Evolutionary conservation across 2,329 filamentous ascomycete species (phyloP).

Genomic region (Chrysosphaeria jannelii): DNA sequence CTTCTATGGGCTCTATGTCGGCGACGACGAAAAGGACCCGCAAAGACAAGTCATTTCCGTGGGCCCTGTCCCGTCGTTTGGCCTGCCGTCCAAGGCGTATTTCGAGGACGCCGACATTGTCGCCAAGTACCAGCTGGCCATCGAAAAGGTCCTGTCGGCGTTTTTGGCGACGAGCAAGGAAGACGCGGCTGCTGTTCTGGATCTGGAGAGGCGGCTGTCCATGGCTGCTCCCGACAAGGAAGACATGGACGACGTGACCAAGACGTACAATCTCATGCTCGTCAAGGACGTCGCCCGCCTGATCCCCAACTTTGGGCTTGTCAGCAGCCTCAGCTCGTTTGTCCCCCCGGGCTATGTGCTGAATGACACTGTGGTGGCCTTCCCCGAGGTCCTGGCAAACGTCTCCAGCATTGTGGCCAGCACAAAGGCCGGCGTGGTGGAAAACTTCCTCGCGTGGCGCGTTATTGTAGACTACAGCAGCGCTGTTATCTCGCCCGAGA

Average conservation of each 20-base stretch:
- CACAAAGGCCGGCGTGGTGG: slow-evolving; percentile 22
- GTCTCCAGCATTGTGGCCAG: slow-evolving; percentile 22
- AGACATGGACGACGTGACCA: slow-evolving; percentile 7
- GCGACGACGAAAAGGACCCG: slow-evolving; percentile 15
- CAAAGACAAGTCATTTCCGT: slow-evolving; percentile 9
- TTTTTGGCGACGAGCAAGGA: slow-evolving; percentile 7
- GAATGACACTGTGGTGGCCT: slow-evolving; percentile 24
- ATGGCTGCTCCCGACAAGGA: slow-evolving; percentile 2
- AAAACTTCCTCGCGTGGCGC: slow-evolving; percentile 35
- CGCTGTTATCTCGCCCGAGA: slow-evolving; percentile 24
- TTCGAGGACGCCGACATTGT: slow-evolving; percentile 24
- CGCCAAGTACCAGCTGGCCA: slow-evolving; percentile 16
- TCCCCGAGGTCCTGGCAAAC: slow-evolving; percentile 27
- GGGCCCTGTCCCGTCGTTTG: slow-evolving; percentile 18
- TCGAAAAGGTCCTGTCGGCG: slow-evolving; percentile 11
- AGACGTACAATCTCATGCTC: slow-evolving; percentile 34
- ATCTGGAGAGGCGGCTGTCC: slow-evolving; percentile 4
- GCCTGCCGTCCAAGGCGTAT: slow-evolving; percentile 30
- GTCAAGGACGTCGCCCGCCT: slow-evolving; percentile 22
- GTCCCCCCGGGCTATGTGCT: slow-evolving; percentile 18
- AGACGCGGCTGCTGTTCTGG: slow-evolving; percentile 6
- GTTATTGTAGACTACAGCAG: slow-evolving; percentile 20
- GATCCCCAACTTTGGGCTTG: slow-evolving; percentile 23
- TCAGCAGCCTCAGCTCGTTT: slow-evolving; percentile 19
- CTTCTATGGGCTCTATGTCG: slow-evolving; percentile 10